phyloP scores from a whole-genome alignment of 805 yeast genomes.

The baker's yeast (Saccharomyces cerevisiae) region DNA sequence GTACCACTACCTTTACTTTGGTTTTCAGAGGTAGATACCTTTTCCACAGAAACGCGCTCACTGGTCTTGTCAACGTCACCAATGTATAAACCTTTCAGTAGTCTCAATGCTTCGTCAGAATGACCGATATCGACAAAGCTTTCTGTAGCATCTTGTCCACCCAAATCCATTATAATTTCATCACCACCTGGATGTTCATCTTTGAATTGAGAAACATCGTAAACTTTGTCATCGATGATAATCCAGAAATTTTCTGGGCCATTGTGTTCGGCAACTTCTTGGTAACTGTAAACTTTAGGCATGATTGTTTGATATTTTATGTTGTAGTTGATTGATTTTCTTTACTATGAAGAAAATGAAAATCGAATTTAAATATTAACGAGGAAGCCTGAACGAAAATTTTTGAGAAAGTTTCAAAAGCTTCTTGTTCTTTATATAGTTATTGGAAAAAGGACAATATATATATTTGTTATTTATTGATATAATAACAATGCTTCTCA shows the following conservation, averaged over 20 bases:
- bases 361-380: neutral
- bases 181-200: slow-evolving; percentile 72
- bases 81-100: slow-evolving; percentile 56
- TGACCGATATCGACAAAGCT: slow-evolving; percentile 92
- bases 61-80: slow-evolving; percentile 73
- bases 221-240: slow-evolving; percentile 72
- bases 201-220: slow-evolving; percentile 60
- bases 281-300: slow-evolving; percentile 50
- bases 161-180: slow-evolving; percentile 69
- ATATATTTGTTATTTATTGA: neutral
- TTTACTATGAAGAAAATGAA: neutral
- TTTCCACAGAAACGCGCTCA: slow-evolving; percentile 25
- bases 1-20: slow-evolving; percentile 64
- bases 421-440: neutral
- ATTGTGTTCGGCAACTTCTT: slow-evolving; percentile 66
- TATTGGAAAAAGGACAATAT: neutral
- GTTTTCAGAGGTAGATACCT: slow-evolving; percentile 37
- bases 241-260: slow-evolving; percentile 78
- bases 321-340: slow-evolving; percentile 30
- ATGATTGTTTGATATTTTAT: slow-evolving; percentile 32
- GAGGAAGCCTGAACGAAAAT: neutral
- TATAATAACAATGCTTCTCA: neutral
- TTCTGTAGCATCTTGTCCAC: slow-evolving; percentile 76
- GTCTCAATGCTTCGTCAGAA: slow-evolving; percentile 88
- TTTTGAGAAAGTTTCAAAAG: neutral